Conservation (phyloP, 2,329 filamentous ascomycete species). For the Sordariomycetes sp. region DNA sequence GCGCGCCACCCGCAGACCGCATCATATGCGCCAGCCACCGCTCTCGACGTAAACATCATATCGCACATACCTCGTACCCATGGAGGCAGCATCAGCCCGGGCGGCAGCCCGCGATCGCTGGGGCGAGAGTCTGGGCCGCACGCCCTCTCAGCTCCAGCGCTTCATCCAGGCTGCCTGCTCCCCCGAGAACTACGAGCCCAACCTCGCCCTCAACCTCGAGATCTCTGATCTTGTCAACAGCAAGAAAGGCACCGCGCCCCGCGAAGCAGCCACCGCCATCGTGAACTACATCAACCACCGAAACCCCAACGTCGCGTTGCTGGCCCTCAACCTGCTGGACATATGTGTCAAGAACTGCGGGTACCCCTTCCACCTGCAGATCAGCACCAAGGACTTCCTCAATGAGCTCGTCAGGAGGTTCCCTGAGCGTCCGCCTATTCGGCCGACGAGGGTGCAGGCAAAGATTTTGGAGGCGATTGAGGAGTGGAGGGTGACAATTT, state of each 20-base stretch:
- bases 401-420: conserved; percentile 96
- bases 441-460: conserved; percentile 77
- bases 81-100: conserved; percentile 94
- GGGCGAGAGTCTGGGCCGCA: conserved; percentile 68
- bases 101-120: conserved; percentile 95
- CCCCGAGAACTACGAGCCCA: conserved; percentile 95
- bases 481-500: conserved; percentile 97
- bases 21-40: too few species aligned
- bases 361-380: conserved; percentile 97
- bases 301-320: conserved; percentile 87
- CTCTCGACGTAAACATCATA: neutral
- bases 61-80: conserved; percentile 22
- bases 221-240: conserved; percentile 93
- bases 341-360: conserved; percentile 99
- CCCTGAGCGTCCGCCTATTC: conserved; percentile 82
- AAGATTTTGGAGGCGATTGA: conserved; percentile 95
- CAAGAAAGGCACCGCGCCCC: conserved; percentile 92
- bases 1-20: too few species aligned
- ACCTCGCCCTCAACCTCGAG: conserved; percentile 91
- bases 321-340: conserved; percentile 87
- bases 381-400: conserved; percentile 96
- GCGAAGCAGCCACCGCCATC: conserved; percentile 88
- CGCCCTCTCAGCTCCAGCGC: conserved; percentile 81
- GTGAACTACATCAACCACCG: conserved; percentile 94
- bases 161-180: conserved; percentile 96